phyloP scores from a whole-genome alignment of 495 filamentous ascomycete species.

The Cladorrhinum samala region DNA sequence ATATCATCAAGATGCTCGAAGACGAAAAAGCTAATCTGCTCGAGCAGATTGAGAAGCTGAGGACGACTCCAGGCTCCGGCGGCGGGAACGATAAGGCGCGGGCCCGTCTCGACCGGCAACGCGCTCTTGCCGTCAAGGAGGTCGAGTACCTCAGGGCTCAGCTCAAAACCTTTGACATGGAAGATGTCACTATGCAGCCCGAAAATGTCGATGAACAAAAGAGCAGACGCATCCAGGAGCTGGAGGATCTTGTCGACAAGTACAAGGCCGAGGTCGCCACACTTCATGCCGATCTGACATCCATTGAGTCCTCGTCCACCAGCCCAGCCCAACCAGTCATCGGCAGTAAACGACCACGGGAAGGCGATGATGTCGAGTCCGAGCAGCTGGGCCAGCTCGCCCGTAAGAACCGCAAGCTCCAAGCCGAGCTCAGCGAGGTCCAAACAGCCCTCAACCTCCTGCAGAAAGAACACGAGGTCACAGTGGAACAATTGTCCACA shows the following conservation, averaged over 20 bases:
- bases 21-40: conserved; percentile 55
- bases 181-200: conserved; percentile 78
- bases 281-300: conserved; percentile 63
- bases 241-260: conserved; percentile 80
- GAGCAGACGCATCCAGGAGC: conserved; percentile 64
- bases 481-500: conserved; percentile 60
- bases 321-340: conserved; percentile 26
- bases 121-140: conserved; percentile 78
- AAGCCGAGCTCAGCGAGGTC: conserved; percentile 65
- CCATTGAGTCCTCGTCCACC: conserved; percentile 42
- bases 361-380: conserved; percentile 52
- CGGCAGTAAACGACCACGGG: conserved; percentile 53
- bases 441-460: conserved; percentile 61
- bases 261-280: conserved; percentile 79
- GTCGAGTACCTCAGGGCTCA: conserved; percentile 91
- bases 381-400: conserved; percentile 76
- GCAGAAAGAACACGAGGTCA: conserved; percentile 67
- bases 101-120: conserved; percentile 70
- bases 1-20: conserved; percentile 65
- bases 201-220: conserved; percentile 74
- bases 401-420: conserved; percentile 78
- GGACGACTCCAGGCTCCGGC: conserved; percentile 36
- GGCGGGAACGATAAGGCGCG: conserved; percentile 53
- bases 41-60: conserved; percentile 65
- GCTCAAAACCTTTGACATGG: conserved; percentile 81